phyloP scores from a whole-genome alignment of 768 basidiomycete species.

The Leccinellum rugosiceps region DNA sequence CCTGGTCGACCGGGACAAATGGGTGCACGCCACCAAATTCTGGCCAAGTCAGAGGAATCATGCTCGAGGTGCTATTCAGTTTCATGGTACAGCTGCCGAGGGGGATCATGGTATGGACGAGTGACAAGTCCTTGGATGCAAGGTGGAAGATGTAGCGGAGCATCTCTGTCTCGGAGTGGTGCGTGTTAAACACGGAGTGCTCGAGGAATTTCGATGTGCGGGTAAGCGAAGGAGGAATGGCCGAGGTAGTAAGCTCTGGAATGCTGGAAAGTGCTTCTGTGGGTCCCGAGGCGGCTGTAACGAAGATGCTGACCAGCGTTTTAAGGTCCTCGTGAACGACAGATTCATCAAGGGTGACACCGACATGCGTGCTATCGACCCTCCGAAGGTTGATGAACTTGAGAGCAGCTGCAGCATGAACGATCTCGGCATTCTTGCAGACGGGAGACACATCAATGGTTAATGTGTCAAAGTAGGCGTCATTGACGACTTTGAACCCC shows the following conservation, averaged over 20 bases:
- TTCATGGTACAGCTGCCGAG: slow-evolving; percentile 98
- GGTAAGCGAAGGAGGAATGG: slow-evolving; percentile 53
- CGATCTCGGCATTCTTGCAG: slow-evolving; percentile 49
- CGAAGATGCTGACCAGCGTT: slow-evolving; percentile 78
- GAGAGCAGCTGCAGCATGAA: slow-evolving; percentile 67
- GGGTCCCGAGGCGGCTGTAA: slow-evolving; percentile 54
- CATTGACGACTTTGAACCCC: slow-evolving; percentile 72
- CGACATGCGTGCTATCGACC: slow-evolving; percentile 72
- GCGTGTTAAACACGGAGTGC: slow-evolving; percentile 92
- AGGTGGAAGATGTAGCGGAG: slow-evolving; percentile 93
- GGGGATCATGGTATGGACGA: slow-evolving; percentile 95
- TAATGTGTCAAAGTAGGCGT: slow-evolving; percentile 87
- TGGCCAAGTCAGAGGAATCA: slow-evolving; percentile 95
- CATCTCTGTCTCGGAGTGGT: slow-evolving; percentile 99
- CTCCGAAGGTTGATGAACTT: slow-evolving; percentile 81
- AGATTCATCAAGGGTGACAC: slow-evolving; percentile 92
- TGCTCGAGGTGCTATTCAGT: slow-evolving; percentile 95
- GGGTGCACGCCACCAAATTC: slow-evolving; percentile 91
- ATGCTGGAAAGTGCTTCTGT: slow-evolving; percentile 47
- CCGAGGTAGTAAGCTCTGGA: slow-evolving; percentile 36
- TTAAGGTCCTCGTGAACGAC: slow-evolving; percentile 73
- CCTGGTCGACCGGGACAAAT: slow-evolving; percentile 87
- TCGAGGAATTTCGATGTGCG: slow-evolving; percentile 72
- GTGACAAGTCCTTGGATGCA: slow-evolving; percentile 90
- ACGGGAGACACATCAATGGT: slow-evolving; percentile 69